phyloP scores from a whole-genome alignment of 139 green algal genomes.

The Coccomyxa sp. region DNA sequence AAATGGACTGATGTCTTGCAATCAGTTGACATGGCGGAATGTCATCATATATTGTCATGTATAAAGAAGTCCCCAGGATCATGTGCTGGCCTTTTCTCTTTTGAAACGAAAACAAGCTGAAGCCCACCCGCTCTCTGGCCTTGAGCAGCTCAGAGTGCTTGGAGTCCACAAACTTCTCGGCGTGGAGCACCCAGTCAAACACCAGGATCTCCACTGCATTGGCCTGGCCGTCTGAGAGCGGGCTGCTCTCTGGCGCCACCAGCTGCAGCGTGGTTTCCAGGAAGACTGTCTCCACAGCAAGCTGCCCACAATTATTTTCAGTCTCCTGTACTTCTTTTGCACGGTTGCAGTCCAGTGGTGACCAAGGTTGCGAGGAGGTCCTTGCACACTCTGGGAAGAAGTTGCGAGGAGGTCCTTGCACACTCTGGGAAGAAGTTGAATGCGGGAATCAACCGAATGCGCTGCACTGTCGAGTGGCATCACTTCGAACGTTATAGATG shows the following conservation, averaged over 20 bases:
- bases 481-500: too few relatives aligned
- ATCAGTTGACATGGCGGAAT: too few relatives aligned
- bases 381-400: neutral
- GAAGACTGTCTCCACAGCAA: slow-evolving; percentile 61
- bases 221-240: slow-evolving; percentile 24
- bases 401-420: neutral
- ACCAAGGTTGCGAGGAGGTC: neutral
- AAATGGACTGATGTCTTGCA: too few relatives aligned
- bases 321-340: too few relatives aligned
- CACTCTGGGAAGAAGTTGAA: neutral
- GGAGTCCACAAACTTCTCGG: slow-evolving; percentile 45
- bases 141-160: slow-evolving; percentile 17
- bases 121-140: slow-evolving; percentile 8
- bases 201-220: slow-evolving; percentile 36
- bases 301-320: slow-evolving; percentile 15
- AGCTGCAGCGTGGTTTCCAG: slow-evolving; percentile 54
- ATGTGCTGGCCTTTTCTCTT: too few relatives aligned
- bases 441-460: too few relatives aligned
- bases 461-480: neutral
- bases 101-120: neutral
- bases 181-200: slow-evolving; percentile 61
- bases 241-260: slow-evolving; percentile 23
- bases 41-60: too few relatives aligned
- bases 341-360: too few relatives aligned
- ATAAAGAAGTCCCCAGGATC: too few relatives aligned